These are phyloP conservation scores for Dioszegia aurantiaca DNA, from an alignment of 768 basidiomycete species.

Conservation along the genomic window DNA sequence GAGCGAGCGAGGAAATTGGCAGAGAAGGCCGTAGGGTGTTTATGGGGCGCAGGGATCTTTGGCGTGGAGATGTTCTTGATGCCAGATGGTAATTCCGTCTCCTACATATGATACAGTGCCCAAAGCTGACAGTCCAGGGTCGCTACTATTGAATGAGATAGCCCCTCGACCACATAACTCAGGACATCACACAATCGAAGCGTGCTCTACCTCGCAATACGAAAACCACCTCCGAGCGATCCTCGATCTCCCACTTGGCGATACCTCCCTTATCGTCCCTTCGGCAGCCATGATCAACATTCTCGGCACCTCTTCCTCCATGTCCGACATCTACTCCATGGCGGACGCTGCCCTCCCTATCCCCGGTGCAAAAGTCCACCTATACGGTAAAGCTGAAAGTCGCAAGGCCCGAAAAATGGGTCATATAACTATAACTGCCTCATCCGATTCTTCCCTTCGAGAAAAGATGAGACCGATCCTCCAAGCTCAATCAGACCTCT, in stretches of 20 bases:
- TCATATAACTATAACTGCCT: slow-evolving; percentile 83
- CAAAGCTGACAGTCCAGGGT: not conserved
- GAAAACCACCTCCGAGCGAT: slow-evolving; percentile 96
- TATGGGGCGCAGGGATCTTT: slow-evolving; percentile 88
- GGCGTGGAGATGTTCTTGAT: slow-evolving; percentile 98
- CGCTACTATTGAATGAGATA: slow-evolving; percentile 86
- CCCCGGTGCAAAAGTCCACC: slow-evolving; percentile 76
- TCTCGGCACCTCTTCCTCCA: slow-evolving; percentile 73
- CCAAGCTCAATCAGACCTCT: slow-evolving; percentile 54
- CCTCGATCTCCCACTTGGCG: slow-evolving; percentile 81
- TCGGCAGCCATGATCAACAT: slow-evolving; percentile 91
- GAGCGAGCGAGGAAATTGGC: slow-evolving; percentile 68
- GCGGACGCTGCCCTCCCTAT: slow-evolving; percentile 63
- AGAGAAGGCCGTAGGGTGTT: slow-evolving; percentile 71
- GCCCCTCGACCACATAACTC: slow-evolving; percentile 98
- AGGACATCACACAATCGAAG: slow-evolving; percentile 97
- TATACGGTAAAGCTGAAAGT: slow-evolving; percentile 91
- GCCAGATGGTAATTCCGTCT: slow-evolving; percentile 64
- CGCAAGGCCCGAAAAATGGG: slow-evolving; percentile 96
- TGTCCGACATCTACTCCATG: slow-evolving; percentile 57
- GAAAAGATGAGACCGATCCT: slow-evolving; percentile 71
- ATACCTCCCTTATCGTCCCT: slow-evolving; percentile 79
- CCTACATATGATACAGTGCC: not conserved
- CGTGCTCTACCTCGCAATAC: slow-evolving; percentile 93
- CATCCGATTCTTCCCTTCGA: slow-evolving; percentile 72